These are phyloP conservation scores for Xylariaceae sp. DNA, from an alignment of 2,329 filamentous ascomycete genomes.

Conservation along the genomic window DNA sequence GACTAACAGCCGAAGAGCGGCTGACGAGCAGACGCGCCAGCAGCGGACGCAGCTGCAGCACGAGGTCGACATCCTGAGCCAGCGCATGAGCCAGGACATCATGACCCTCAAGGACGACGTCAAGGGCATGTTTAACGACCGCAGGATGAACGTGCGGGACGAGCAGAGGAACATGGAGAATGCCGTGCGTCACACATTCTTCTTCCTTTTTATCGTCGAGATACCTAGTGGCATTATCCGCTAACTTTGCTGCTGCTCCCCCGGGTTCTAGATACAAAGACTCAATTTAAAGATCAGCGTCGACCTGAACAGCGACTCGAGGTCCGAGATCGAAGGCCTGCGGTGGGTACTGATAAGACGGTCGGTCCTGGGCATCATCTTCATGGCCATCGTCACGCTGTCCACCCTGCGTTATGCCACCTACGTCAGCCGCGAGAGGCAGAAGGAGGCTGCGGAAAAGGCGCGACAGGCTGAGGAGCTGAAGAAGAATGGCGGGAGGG, in stretches of 20 bases:
- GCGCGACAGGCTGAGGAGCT: conserved; percentile 40
- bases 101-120: conserved; percentile 79
- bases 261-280: conserved; percentile 69
- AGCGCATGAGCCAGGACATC: conserved; percentile 79
- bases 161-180: conserved; percentile 83
- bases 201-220: too few species aligned
- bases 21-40: conserved; percentile 75
- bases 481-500: conserved; percentile 39
- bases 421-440: conserved; percentile 46
- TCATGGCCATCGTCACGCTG: conserved; percentile 59
- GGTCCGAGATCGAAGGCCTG: conserved; percentile 85
- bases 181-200: conserved; percentile 58
- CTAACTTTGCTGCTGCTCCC: conserved; percentile 2
- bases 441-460: conserved; percentile 41
- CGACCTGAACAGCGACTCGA: conserved; percentile 79
- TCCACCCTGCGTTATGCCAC: conserved; percentile 55
- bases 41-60: conserved; percentile 84
- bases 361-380: conserved; percentile 58
- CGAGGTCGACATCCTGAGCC: conserved; percentile 87
- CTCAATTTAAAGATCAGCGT: conserved; percentile 96
- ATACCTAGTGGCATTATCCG: too few species aligned
- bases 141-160: conserved; percentile 85
- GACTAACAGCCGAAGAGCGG: conserved; percentile 66
- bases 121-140: conserved; percentile 94
- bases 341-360: conserved; percentile 74